Percentiles rank a stretch among this genome's conserved stretches.
These are phyloP conservation scores for Fusarium sambucinum DNA, from an alignment of 2,329 filamentous ascomycete genomes.

Conservation along the genomic window DNA sequence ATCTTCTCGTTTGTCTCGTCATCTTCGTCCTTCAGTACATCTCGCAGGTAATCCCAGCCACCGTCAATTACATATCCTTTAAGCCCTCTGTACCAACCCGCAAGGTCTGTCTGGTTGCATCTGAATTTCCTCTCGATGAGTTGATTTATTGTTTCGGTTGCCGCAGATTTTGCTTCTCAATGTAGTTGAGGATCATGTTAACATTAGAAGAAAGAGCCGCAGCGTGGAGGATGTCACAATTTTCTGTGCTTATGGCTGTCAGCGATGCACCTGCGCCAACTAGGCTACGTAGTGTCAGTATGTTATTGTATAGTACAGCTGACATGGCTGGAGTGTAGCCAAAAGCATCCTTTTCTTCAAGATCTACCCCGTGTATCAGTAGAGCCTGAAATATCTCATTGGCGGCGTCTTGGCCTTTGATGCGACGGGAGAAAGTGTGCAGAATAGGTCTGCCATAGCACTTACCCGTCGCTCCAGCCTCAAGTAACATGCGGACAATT, in stretches of 20 bases:
- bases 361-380: too few species aligned
- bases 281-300: too few species aligned
- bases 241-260: too few species aligned
- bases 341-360: too few species aligned
- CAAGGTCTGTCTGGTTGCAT: not conserved
- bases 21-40: not conserved
- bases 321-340: too few species aligned
- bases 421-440: accelerated
- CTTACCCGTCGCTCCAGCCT: conserved; percentile 15
- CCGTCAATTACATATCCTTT: not conserved
- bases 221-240: too few species aligned
- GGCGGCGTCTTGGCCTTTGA: accelerated
- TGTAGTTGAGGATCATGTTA: too few species aligned
- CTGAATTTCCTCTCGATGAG: not conserved
- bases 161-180: too few species aligned
- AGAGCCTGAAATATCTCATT: not conserved
- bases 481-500: conserved; percentile 20
- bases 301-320: too few species aligned
- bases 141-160: accelerated
- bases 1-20: not conserved
- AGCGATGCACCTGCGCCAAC: too few species aligned
- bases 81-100: conserved; percentile 29
- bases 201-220: too few species aligned
- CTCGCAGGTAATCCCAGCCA: conserved; percentile 5
- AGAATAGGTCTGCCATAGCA: accelerated